A percentile compares a stretch with the other conserved stretches of the same genome.
Conservation (phyloP, 768 basidiomycete species). For the Agaricus sinodeliciosus region DNA sequence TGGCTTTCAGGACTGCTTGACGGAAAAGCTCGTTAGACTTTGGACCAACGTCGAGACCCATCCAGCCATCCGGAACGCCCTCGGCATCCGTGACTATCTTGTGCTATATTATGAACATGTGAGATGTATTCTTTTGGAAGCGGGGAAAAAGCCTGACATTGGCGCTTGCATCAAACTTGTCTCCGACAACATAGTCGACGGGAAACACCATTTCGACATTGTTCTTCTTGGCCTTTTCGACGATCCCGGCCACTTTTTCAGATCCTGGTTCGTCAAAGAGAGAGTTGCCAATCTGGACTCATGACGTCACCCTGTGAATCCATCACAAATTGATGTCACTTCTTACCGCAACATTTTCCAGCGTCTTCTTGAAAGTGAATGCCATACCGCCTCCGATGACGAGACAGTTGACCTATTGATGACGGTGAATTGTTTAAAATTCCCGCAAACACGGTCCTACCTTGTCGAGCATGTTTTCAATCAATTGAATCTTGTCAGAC, state of each 20-base stretch:
- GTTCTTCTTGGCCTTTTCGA: slow-evolving; percentile 90
- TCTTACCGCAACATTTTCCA: slow-evolving; percentile 68
- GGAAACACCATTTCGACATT: slow-evolving; percentile 95
- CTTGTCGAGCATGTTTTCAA: slow-evolving; percentile 99
- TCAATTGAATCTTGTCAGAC: slow-evolving; percentile 97
- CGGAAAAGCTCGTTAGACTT: slow-evolving; percentile 79
- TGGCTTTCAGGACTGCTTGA: slow-evolving; percentile 74
- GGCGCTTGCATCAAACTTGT: slow-evolving; percentile 94
- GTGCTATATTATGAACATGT: slow-evolving; percentile 35
- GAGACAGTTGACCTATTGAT: slow-evolving; percentile 78
- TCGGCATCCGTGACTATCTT: slow-evolving; percentile 70
- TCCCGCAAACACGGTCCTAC: slow-evolving; percentile 30
- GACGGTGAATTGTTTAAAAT: too few species aligned
- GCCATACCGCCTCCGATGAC: slow-evolving; percentile 99
- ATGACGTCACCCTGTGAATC: slow-evolving; percentile 17
- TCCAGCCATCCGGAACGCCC: slow-evolving; percentile 90
- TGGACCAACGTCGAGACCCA: slow-evolving; percentile 91
- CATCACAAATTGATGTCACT: slow-evolving; percentile 5
- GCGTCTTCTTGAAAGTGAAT: slow-evolving; percentile 97
- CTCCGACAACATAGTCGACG: slow-evolving; percentile 88
- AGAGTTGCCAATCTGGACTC: slow-evolving; percentile 80
- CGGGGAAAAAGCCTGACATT: slow-evolving; percentile 35
- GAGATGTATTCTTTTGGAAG: not conserved
- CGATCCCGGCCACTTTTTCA: slow-evolving; percentile 73
- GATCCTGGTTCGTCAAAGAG: slow-evolving; percentile 89